Evolutionary conservation across 2,329 filamentous ascomycete species (phyloP).

Genomic region (Mycosphaerella sp.): DNA sequence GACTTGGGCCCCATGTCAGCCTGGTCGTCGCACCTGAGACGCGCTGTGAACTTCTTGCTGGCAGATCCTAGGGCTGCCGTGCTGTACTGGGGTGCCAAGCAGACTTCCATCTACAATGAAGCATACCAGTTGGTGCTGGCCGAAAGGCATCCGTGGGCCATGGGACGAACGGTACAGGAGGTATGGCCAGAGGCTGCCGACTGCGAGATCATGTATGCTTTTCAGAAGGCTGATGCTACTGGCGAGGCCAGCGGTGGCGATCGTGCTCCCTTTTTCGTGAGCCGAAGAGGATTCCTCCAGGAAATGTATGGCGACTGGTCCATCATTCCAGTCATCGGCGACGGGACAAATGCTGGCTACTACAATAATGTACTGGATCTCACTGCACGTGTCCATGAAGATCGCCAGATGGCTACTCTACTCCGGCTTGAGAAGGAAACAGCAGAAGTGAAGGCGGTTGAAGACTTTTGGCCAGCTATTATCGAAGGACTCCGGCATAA

Average conservation of each 20-base stretch:
- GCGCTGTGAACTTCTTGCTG: slow-evolving; percentile 18
- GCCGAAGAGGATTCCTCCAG: slow-evolving; percentile 13
- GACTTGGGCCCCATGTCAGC: slow-evolving; percentile 15
- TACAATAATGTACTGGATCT: slow-evolving; percentile 17
- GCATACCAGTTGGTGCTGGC: slow-evolving; percentile 31
- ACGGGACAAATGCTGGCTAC: slow-evolving; percentile 8
- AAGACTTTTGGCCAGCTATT: slow-evolving; percentile 18
- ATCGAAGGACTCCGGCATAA: slow-evolving; percentile 15
- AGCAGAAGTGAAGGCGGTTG: slow-evolving; percentile 8
- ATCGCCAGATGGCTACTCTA: slow-evolving; percentile 19
- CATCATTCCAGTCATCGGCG: slow-evolving; percentile 13
- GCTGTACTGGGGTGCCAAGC: slow-evolving; percentile 26
- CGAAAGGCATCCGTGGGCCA: slow-evolving; percentile 24
- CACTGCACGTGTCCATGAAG: slow-evolving; percentile 16
- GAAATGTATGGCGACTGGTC: slow-evolving; percentile 19
- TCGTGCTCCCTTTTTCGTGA: slow-evolving; percentile 10
- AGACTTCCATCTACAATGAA: slow-evolving; percentile 35
- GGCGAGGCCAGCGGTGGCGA: slow-evolving; percentile 11
- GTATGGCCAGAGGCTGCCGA: slow-evolving; percentile 13
- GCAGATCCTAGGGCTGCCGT: slow-evolving; percentile 17
- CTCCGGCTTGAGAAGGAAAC: slow-evolving; percentile 14
- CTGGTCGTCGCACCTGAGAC: slow-evolving; percentile 16
- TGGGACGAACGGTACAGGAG: slow-evolving; percentile 17
- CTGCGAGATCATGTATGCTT: slow-evolving; percentile 6
- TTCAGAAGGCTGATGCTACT: slow-evolving; percentile 14